Conservation (phyloP, 176 grass and related monocot species). For the Rhipidocladum racemiflorum region DNA sequence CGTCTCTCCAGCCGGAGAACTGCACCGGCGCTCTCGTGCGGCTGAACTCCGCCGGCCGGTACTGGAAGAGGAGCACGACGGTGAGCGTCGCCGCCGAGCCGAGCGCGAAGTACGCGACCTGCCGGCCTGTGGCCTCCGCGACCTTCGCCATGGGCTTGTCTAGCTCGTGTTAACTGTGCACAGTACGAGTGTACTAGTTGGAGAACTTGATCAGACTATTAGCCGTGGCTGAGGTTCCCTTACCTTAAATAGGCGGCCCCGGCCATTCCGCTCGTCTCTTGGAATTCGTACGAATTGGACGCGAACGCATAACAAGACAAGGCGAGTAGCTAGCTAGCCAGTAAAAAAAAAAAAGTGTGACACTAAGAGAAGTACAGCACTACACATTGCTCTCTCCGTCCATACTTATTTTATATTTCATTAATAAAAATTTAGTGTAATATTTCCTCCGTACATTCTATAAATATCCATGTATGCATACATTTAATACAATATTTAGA, state of each 20-base stretch:
- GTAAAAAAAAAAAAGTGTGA: too few species aligned
- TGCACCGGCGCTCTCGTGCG: neutral
- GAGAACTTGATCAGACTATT: neutral
- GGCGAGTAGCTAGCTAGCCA: too few species aligned
- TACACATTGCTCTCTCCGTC: too few species aligned
- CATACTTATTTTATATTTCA: too few species aligned
- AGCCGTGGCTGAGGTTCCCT: neutral
- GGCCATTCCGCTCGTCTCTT: neutral
- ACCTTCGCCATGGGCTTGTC: neutral
- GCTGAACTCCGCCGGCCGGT: slow-evolving; percentile 8
- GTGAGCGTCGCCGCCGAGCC: slow-evolving; percentile 34
- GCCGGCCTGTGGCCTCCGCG: slow-evolving; percentile 2
- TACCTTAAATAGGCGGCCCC: neutral
- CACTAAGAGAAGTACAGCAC: too few species aligned
- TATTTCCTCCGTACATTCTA: too few species aligned
- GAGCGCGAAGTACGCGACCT: slow-evolving; percentile 36
- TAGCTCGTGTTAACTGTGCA: neutral
- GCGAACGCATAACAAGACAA: neutral
- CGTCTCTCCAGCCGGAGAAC: neutral
- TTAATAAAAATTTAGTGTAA: too few species aligned
- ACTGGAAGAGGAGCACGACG: slow-evolving; percentile 38
- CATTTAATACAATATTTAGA: too few species aligned
- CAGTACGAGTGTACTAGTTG: neutral
- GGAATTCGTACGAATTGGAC: neutral
- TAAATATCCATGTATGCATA: too few species aligned